These are phyloP conservation scores for Cladosporium austrohemisphaericum DNA, from an alignment of 2,329 filamentous ascomycete genomes.

Conservation along the genomic window DNA sequence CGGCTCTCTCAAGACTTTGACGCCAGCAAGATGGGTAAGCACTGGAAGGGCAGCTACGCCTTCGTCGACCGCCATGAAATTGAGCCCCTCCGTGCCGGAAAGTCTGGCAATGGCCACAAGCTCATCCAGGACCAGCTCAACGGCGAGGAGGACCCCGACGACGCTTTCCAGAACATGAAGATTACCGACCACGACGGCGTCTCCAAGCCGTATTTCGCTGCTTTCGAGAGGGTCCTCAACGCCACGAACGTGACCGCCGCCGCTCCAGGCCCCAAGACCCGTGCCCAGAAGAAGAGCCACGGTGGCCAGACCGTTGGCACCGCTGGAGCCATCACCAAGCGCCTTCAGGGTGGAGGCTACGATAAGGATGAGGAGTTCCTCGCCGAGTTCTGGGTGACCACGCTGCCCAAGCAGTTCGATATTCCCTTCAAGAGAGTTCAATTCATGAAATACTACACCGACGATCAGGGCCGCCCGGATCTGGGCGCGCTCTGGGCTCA, in stretches of 20 bases:
- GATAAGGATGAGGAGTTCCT: slow-evolving; percentile 35
- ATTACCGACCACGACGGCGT: slow-evolving; percentile 23
- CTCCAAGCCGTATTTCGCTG: slow-evolving; percentile 34
- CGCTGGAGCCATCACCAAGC: slow-evolving; percentile 23
- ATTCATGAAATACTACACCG: slow-evolving; percentile 50
- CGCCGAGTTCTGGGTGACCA: slow-evolving; percentile 47
- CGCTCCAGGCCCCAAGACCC: too few relatives aligned
- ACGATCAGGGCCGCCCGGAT: slow-evolving; percentile 29
- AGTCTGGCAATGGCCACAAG: slow-evolving; percentile 16
- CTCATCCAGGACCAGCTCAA: slow-evolving; percentile 31
- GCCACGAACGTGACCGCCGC: slow-evolving; percentile 35
- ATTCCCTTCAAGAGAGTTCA: slow-evolving; percentile 53
- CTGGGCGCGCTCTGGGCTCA: slow-evolving; percentile 45
- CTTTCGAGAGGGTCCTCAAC: slow-evolving; percentile 40
- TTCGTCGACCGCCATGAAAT: slow-evolving; percentile 35
- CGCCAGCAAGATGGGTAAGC: slow-evolving; percentile 32
- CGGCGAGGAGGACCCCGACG: slow-evolving; percentile 27
- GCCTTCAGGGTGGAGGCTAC: slow-evolving; percentile 38
- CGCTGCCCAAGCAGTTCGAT: slow-evolving; percentile 45
- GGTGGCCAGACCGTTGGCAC: not conserved
- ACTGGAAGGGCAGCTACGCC: slow-evolving; percentile 52
- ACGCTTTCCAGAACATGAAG: slow-evolving; percentile 29
- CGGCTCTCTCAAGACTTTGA: slow-evolving; percentile 17
- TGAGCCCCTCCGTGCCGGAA: slow-evolving; percentile 22
- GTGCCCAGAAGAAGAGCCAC: slow-evolving; percentile 30